A percentile compares a stretch with the other conserved stretches of the same genome.
Conservation (phyloP, 768 basidiomycete genomes). For the Suillus decipiens region DNA sequence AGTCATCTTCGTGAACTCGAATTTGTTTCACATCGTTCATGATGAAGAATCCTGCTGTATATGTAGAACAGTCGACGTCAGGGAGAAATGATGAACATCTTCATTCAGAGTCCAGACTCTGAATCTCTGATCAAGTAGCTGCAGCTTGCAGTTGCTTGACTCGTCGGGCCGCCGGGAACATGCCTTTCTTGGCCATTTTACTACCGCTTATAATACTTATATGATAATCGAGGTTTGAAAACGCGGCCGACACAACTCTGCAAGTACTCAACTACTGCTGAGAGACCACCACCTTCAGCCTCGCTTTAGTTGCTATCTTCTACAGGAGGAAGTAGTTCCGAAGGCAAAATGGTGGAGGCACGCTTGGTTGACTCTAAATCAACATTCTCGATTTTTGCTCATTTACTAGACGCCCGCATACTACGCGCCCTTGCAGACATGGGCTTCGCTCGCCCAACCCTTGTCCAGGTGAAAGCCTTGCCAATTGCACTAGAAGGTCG, state of each 20-base stretch:
- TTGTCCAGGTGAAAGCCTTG: slow-evolving; percentile 90
- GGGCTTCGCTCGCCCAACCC: slow-evolving; percentile 88
- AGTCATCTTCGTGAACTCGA: slow-evolving; percentile 9
- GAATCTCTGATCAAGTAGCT: background rate
- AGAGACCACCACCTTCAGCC: background rate
- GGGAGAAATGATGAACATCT: background rate
- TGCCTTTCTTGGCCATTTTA: background rate
- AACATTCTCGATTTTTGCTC: slow-evolving; percentile 63
- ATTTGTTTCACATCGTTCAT: slow-evolving; percentile 21
- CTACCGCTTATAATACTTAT: background rate
- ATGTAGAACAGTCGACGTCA: background rate
- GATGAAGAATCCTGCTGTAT: background rate
- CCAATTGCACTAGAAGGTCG: slow-evolving; percentile 86
- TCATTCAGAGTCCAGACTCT: background rate
- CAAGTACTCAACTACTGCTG: background rate
- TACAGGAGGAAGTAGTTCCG: background rate
- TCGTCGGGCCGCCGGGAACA: background rate
- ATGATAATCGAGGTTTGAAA: background rate
- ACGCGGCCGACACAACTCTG: background rate
- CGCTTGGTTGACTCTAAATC: slow-evolving; percentile 49
- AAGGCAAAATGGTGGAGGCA: slow-evolving; percentile 43
- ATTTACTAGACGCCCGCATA: slow-evolving; percentile 81
- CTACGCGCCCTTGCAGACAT: slow-evolving; percentile 88
- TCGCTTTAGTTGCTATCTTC: background rate
- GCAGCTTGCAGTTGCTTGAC: background rate